Evolutionary conservation across 108 stramenopile species (phyloP).

Genomic region (Cyclostephanos invisitatus): DNA sequence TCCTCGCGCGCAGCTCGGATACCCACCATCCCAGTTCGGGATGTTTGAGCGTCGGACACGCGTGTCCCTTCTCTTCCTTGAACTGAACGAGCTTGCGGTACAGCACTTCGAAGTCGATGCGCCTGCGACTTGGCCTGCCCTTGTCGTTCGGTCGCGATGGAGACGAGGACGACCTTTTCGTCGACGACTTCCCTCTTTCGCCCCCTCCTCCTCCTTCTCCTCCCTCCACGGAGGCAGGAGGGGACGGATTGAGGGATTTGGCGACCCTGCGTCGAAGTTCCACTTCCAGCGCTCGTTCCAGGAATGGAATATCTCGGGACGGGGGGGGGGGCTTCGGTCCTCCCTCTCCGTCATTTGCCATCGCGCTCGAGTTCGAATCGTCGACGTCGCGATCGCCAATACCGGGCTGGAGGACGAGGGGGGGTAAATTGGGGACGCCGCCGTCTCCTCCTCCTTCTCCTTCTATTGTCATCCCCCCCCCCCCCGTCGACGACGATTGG

Average conservation of each 20-base stretch:
- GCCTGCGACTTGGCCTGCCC: background rate
- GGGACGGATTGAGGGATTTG: background rate
- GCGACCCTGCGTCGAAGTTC: conserved; percentile 7
- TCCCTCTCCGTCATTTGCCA: background rate
- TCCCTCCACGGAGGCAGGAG: background rate
- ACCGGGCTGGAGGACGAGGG: background rate
- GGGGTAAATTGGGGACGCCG: background rate
- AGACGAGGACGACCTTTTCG: background rate
- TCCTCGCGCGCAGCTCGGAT: conserved; percentile 7
- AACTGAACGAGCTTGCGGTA: conserved; percentile 7
- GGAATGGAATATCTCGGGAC: background rate
- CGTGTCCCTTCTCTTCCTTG: conserved; percentile 12
- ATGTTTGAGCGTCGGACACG: conserved; percentile 8
- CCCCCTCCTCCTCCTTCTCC: background rate
- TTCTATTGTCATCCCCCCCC: background rate
- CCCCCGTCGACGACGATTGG: background rate
- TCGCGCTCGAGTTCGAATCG: background rate
- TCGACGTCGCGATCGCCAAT: background rate
- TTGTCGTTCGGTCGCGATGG: background rate
- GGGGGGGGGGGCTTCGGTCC: background rate
- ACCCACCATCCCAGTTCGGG: conserved; percentile 12
- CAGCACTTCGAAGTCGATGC: conserved; percentile 5
- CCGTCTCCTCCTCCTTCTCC: background rate
- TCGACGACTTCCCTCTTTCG: background rate
- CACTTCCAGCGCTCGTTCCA: conserved; percentile 4